Percentiles rank a stretch among this genome's conserved stretches.
These are phyloP conservation scores for Chrysoporthe puriensis DNA, from an alignment of 2,329 filamentous ascomycete species.

Conservation along the genomic window DNA sequence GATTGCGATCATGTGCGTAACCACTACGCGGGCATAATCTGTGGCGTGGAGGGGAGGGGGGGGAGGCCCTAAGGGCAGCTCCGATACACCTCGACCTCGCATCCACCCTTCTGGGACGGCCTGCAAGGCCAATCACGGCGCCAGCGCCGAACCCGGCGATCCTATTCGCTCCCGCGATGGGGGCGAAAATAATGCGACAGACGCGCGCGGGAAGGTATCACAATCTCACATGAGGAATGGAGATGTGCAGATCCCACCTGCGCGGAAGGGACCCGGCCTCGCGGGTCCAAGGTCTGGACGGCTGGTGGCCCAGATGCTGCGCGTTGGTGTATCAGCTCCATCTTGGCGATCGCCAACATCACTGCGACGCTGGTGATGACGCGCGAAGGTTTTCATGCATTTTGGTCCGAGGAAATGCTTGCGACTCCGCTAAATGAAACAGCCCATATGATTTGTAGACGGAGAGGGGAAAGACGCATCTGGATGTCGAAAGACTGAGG, in stretches of 20 bases:
- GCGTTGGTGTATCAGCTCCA: neutral
- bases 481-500: neutral
- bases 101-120: conserved; percentile 5
- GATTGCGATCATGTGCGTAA: neutral
- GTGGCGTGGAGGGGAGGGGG: neutral
- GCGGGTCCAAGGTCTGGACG: neutral
- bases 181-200: neutral
- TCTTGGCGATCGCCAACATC: neutral
- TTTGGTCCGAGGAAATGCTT: neutral
- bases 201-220: conserved; percentile 5
- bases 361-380: neutral
- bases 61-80: neutral
- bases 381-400: neutral
- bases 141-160: neutral
- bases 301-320: neutral
- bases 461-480: neutral
- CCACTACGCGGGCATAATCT: neutral
- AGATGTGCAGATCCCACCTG: neutral
- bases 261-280: neutral
- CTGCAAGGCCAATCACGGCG: conserved; percentile 17
- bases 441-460: neutral
- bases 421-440: neutral
- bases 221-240: conserved; percentile 2
- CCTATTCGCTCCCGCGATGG: conserved; percentile 6
- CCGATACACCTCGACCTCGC: neutral